These are phyloP conservation scores for Apiotrichum siamense DNA, from an alignment of 1,284 basidiomycete genomes.

Conservation along the genomic window DNA sequence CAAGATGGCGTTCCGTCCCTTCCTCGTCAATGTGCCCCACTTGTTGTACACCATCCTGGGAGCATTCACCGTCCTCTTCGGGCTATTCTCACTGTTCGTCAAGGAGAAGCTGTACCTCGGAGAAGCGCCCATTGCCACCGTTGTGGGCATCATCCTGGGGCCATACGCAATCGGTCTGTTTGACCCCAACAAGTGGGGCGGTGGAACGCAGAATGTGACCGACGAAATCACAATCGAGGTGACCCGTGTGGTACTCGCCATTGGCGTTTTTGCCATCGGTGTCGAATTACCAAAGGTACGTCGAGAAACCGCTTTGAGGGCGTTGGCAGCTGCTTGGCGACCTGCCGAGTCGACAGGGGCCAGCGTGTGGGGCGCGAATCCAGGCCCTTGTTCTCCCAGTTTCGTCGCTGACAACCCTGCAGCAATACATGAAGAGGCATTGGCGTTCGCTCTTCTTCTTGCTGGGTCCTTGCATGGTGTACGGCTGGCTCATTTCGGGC, in stretches of 20 bases:
- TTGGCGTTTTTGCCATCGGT: slow-evolving; percentile 96
- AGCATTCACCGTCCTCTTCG: slow-evolving; percentile 73
- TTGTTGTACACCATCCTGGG: slow-evolving; percentile 73
- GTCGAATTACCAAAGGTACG: slow-evolving; percentile 79
- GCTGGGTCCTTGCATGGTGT: slow-evolving; percentile 76
- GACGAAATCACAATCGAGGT: slow-evolving; percentile 81
- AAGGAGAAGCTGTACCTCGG: slow-evolving; percentile 92
- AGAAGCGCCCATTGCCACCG: slow-evolving; percentile 91
- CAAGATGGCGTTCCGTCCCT: slow-evolving; percentile 40
- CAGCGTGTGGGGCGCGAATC: too few species aligned
- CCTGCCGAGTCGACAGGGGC: too few species aligned
- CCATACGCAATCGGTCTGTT: slow-evolving; percentile 82
- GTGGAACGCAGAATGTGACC: slow-evolving; percentile 49
- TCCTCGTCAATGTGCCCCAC: slow-evolving; percentile 46
- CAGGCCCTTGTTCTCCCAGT: too few species aligned
- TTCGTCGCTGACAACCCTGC: background rate
- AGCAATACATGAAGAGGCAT: slow-evolving; percentile 79
- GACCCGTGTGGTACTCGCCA: slow-evolving; percentile 90
- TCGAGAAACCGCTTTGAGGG: background rate
- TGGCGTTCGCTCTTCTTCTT: slow-evolving; percentile 85
- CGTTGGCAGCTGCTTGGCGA: background rate
- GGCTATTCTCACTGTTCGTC: slow-evolving; percentile 81
- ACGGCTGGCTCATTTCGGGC: slow-evolving; percentile 84
- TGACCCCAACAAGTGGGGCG: slow-evolving; percentile 77
- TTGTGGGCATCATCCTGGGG: slow-evolving; percentile 87